A percentile compares a stretch with the other conserved stretches of the same genome.
These are phyloP conservation scores for Pseudocercospora pini-densiflorae DNA, from an alignment of 2,329 filamentous ascomycete genomes.

Conservation along the genomic window DNA sequence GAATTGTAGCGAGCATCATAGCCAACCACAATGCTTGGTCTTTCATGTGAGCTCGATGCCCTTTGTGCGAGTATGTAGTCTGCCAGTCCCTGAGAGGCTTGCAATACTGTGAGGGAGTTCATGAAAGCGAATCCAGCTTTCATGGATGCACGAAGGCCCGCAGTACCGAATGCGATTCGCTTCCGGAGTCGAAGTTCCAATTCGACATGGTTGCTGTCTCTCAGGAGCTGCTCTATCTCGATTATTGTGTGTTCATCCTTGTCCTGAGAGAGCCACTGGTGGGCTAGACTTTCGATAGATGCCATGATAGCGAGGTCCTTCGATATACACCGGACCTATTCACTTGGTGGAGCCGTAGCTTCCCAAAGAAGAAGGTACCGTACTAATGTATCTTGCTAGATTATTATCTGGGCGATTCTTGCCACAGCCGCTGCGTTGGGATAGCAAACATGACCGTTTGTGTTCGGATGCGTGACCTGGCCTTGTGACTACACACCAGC, in stretches of 20 bases:
- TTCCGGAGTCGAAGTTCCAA: slow-evolving; percentile 58
- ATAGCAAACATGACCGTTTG: neutral
- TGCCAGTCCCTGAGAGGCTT: slow-evolving; percentile 68
- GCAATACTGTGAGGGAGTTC: slow-evolving; percentile 44
- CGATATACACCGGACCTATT: neutral
- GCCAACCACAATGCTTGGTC: slow-evolving; percentile 62
- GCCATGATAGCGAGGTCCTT: slow-evolving; percentile 4
- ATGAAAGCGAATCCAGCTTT: slow-evolving; percentile 63
- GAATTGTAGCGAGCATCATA: slow-evolving; percentile 68
- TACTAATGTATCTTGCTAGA: neutral
- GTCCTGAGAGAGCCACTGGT: slow-evolving; percentile 64
- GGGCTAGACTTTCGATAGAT: slow-evolving; percentile 44
- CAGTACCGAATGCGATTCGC: slow-evolving; percentile 66
- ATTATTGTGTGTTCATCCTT: slow-evolving; percentile 57
- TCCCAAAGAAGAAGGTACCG: neutral
- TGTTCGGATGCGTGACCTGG: neutral
- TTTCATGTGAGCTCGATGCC: slow-evolving; percentile 33
- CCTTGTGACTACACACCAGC: neutral
- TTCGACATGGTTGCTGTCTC: slow-evolving; percentile 49
- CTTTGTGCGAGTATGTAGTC: slow-evolving; percentile 59
- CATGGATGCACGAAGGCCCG: slow-evolving; percentile 67
- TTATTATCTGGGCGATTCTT: slow-evolving; percentile 9
- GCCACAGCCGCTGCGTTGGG: neutral
- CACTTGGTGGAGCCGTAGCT: neutral
- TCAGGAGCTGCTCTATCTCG: slow-evolving; percentile 59